A percentile compares a stretch with the other conserved stretches of the same genome.
Evolutionary conservation across 352 stramenopile genomes (phyloP).

Genomic region (Pythium graminicola): DNA sequence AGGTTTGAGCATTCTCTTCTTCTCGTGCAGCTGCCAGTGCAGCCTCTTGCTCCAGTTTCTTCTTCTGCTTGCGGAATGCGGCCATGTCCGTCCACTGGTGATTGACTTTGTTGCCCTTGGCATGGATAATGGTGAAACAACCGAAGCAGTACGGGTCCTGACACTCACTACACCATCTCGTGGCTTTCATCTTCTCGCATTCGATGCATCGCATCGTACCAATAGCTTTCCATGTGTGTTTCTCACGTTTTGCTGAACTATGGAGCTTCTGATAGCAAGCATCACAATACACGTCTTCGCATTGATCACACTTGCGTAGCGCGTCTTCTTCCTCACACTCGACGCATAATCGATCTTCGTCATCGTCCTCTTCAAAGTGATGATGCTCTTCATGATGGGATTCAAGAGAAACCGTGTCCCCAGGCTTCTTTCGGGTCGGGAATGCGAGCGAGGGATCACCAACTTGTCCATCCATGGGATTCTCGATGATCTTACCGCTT

Average conservation of each 20-base stretch:
- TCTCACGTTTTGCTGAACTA: slow-evolving; percentile 55
- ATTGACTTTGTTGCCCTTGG: slow-evolving; percentile 67
- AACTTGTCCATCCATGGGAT: slow-evolving; percentile 38
- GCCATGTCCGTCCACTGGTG: slow-evolving; percentile 72
- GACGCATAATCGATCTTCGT: slow-evolving; percentile 61
- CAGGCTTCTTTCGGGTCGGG: slow-evolving; percentile 16
- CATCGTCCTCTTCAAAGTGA: slow-evolving; percentile 34
- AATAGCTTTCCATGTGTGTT: slow-evolving; percentile 74
- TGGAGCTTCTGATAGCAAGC: slow-evolving; percentile 73
- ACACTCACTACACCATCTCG: slow-evolving; percentile 65
- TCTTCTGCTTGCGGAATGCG: slow-evolving; percentile 42
- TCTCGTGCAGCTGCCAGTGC: slow-evolving; percentile 22
- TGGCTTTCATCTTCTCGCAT: slow-evolving; percentile 82
- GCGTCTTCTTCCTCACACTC: slow-evolving; percentile 78
- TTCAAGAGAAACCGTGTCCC: slow-evolving; percentile 4
- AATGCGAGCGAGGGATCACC: slow-evolving; percentile 24
- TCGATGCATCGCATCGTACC: slow-evolving; percentile 71
- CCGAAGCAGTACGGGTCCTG: slow-evolving; percentile 76
- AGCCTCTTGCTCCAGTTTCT: slow-evolving; percentile 29
- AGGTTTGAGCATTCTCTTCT: slow-evolving; percentile 59
- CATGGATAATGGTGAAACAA: slow-evolving; percentile 79
- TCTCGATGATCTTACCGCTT: slow-evolving; percentile 55
- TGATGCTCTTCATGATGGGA: slow-evolving; percentile 9
- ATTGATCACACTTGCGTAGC: slow-evolving; percentile 54
- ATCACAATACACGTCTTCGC: slow-evolving; percentile 75